Evolutionary conservation across 257 asterid species (phyloP).

Genomic region (Petrea volubilis): DNA sequence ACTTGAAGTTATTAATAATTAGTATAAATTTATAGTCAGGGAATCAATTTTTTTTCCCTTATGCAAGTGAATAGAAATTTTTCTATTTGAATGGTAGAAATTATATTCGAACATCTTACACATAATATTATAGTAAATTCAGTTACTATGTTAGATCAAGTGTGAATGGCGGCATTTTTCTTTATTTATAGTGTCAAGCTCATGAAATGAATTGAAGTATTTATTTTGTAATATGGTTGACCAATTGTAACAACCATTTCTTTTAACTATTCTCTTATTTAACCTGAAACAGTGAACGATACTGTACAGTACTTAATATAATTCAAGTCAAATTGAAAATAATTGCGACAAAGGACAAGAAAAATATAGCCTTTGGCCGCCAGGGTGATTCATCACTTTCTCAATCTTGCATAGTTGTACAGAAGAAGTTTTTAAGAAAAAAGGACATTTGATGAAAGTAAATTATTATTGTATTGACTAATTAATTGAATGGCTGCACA

Average conservation of each 20-base stretch:
- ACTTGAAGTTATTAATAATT: not conserved
- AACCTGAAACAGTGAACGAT: not conserved
- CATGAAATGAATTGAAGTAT: not conserved
- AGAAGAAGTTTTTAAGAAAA: not conserved
- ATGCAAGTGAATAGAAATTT: not conserved
- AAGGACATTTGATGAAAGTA: not conserved
- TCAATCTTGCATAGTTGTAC: not conserved
- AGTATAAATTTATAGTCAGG: too few relatives aligned
- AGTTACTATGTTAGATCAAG: not conserved
- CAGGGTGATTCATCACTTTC: conserved; percentile 10
- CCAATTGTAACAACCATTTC: conserved; percentile 11
- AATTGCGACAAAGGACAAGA: not conserved
- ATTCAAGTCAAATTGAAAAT: conserved; percentile 22
- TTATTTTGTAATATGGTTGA: conserved; percentile 17
- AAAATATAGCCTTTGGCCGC: not conserved
- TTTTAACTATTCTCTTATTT: not conserved
- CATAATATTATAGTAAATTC: not conserved
- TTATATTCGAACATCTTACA: not conserved
- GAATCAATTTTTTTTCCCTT: not conserved
- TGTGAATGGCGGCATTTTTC: not conserved
- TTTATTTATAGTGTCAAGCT: conserved; percentile 17
- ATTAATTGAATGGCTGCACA: too few relatives aligned
- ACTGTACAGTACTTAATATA: not conserved
- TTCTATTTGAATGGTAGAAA: not conserved
- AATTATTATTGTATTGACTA: too few relatives aligned